phyloP scores from a whole-genome alignment of 1,284 basidiomycete species.

The Melampsora occidentalis region DNA sequence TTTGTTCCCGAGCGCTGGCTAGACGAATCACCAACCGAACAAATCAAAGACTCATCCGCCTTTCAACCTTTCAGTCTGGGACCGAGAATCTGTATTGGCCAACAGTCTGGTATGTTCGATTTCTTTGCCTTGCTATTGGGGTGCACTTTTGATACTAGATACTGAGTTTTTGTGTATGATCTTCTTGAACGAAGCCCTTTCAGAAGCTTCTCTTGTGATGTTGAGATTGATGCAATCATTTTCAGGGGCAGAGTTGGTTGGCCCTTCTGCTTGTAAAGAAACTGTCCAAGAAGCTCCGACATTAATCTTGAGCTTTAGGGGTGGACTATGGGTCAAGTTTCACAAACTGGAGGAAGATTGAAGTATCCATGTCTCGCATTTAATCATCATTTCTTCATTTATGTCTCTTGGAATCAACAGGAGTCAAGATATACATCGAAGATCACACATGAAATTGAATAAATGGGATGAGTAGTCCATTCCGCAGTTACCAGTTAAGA shows the following conservation, averaged over 20 bases:
- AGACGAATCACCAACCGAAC: slow-evolving; percentile 27
- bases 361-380: too few species aligned
- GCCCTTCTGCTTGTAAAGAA: background rate
- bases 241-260: slow-evolving; percentile 61
- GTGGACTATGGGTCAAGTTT: slow-evolving; percentile 27
- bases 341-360: background rate
- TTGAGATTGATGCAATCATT: slow-evolving; percentile 66
- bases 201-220: slow-evolving; percentile 68
- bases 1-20: slow-evolving; percentile 66
- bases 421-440: too few species aligned
- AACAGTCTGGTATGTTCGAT: slow-evolving; percentile 60
- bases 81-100: slow-evolving; percentile 61
- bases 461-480: too few species aligned
- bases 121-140: background rate
- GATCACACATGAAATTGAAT: too few species aligned
- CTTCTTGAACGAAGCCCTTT: slow-evolving; percentile 56
- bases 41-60: slow-evolving; percentile 40
- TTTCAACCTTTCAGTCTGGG: slow-evolving; percentile 46
- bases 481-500: too few species aligned
- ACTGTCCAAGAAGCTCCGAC: slow-evolving; percentile 18
- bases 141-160: background rate
- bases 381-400: too few species aligned
- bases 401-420: too few species aligned
- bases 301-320: slow-evolving; percentile 21
- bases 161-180: background rate